Evolutionary conservation across 176 grass and related monocot species (phyloP), one percentile per base, ranked within the genome.

Genomic region (Ampelocalamus luodianensis): DNA sequence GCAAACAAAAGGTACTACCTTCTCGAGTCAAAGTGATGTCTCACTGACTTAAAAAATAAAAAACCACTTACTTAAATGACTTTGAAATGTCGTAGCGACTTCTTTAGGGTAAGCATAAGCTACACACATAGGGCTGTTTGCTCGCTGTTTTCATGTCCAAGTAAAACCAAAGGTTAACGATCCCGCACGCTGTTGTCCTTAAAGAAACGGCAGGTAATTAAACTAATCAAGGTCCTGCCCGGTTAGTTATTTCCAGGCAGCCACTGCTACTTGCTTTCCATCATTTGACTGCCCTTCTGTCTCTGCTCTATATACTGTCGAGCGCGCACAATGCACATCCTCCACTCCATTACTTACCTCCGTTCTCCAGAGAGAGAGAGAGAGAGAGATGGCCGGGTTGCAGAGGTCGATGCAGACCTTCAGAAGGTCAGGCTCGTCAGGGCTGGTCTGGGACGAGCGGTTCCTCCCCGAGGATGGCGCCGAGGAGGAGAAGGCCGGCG

Each of bases 341-440:
- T 22, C 53, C 16, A 55, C 53, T 22, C 53, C 53, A 55, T 22
- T 55, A 20, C 53, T 55, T 20, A 8, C 53, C 53, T 22, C 53
- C 53, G 53, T 55, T 55, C 53, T 55, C 18, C 46, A 49, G 40
- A 42, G 40, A 42, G 40, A 42, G 40, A 42, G 40, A 54, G 17
- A 40, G 29, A 53, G 20, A 48, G 22, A 72, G 51, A 92, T 93
- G 89, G 89, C 72, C 13, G 92, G 79, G 68, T 67, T 94, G 79
- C 92, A 94, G 79, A 88, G 92, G 85, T 91, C 92, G n/a, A 83
- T 60, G 68, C 89, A 82, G 53, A 94, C 89, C 7, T 94, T 94
- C 74, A 76, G 92, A 67, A 74, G 92, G 73, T 94, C 89, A 2
- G 92, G 92, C 68, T 94, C 89, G 23, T 94, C 92, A 13, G 92